Conservation (phyloP, 352 stramenopile species). For the Thraustochytrium striatum region DNA sequence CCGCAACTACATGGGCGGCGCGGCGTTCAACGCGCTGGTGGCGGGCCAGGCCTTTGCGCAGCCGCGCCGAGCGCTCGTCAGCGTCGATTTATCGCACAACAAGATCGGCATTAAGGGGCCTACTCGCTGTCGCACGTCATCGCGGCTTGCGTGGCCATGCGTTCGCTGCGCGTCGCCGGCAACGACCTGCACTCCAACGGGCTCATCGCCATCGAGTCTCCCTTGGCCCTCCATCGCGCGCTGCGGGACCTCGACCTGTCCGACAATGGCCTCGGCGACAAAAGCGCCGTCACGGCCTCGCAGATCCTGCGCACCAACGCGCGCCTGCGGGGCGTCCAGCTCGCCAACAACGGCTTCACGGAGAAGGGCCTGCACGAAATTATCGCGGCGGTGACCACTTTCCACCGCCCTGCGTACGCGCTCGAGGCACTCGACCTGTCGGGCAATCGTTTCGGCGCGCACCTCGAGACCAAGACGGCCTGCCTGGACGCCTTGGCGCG, state of each 20-base stretch:
- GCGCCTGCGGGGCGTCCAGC: too few relatives aligned
- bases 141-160: neutral
- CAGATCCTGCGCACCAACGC: too few relatives aligned
- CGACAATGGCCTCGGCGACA: too few relatives aligned
- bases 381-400: too few relatives aligned
- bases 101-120: neutral
- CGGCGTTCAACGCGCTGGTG: neutral
- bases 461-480: too few relatives aligned
- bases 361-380: too few relatives aligned
- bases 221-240: neutral
- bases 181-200: neutral
- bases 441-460: too few relatives aligned
- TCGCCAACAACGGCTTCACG: too few relatives aligned
- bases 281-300: too few relatives aligned
- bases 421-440: too few relatives aligned
- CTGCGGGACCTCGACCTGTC: neutral
- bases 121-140: constrained; percentile 25
- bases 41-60: neutral
- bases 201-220: neutral
- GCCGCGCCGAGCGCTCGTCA: neutral
- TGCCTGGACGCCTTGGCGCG: too few relatives aligned
- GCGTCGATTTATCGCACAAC: neutral
- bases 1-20: neutral
- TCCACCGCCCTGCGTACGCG: too few relatives aligned
- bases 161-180: neutral